Base-by-base conservation (phyloP, 176 grass and related monocot species). In the Aegilops bicornis region DNA sequence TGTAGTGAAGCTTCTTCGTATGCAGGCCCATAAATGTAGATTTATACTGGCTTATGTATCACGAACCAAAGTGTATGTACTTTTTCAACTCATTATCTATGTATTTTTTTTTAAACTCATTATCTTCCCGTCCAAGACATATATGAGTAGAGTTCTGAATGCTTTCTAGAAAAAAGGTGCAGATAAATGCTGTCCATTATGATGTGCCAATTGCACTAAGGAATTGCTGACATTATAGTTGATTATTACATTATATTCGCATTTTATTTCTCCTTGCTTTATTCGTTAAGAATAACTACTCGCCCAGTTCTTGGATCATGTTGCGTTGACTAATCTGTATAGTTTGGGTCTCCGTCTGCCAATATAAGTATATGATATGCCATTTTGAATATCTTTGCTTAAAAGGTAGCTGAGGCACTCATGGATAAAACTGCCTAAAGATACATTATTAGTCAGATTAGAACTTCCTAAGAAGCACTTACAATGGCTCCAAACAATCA, bases 21-120 rank as follows among this genome's bases (percentile, higher is more conserved):
- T 88, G 73, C 86, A 89, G 78, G 54, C 66, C 16, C 61, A 75
- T 78, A 82, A 84, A 86, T 94, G 92, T 91, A 96, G 88, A 92
- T 99, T 99, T 45, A 93, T 93, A 87, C 82, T 99, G 76, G 94
- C 97, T 33, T 99, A 96, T 54, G 90, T 96, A 15, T 99, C 97
- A 82, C 87, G 97, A 81, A 73, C 97, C 82, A 94, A 96, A 89
- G 90, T 80, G 94, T 99, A 99, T 76, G 94, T 87, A 64, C 85
- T 88, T 90, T 78, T 80, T 88, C 64, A 33, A 69, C 79, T 75
- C 71, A 84, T 58, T 0, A 58, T 58, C 54, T 99, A 99, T 76
- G 94, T 87, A 64, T 87, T 89, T 90, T 91, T 66, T 91, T 66
- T 90, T 3, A 75, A 67, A 63, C 79, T 75, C 71, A 78, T 78